phyloP scores from a whole-genome alignment of 202 grass and related monocot genomes.

The Sporobolus alterniflorus region DNA sequence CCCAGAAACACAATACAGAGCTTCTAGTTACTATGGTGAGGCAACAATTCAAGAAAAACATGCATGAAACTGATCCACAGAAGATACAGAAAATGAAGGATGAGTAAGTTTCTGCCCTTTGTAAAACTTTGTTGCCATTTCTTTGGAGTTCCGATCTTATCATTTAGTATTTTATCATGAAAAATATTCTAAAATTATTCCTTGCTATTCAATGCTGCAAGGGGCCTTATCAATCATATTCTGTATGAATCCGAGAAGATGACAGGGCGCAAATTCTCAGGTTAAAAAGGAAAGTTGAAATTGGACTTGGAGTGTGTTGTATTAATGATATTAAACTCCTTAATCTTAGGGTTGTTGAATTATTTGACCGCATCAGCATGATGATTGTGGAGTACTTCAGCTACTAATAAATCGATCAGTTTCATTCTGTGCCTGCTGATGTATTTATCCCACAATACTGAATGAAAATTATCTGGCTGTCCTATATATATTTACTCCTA shows the following conservation, averaged over 20 bases:
- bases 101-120: constrained; percentile 57
- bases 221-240: constrained; percentile 98
- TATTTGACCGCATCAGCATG: not conserved
- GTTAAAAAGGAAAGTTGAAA: constrained; percentile 51
- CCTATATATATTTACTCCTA: not conserved
- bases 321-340: constrained; percentile 30
- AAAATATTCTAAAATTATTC: constrained; percentile 36
- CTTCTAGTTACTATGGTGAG: constrained; percentile 92
- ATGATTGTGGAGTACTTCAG: not conserved
- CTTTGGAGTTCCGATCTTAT: constrained; percentile 21
- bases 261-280: constrained; percentile 73
- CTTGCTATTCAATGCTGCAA: constrained; percentile 74
- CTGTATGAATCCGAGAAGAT: constrained; percentile 89
- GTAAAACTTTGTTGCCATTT: not conserved
- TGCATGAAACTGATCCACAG: constrained; percentile 93
- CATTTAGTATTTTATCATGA: not conserved
- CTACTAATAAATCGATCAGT: constrained; percentile 35
- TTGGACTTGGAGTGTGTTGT: constrained; percentile 11
- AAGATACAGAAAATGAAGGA: constrained; percentile 99
- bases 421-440: constrained; percentile 20
- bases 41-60: constrained; percentile 93
- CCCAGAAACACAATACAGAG: constrained; percentile 87
- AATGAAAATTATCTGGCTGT: constrained; percentile 2
- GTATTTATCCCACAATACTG: constrained; percentile 1
- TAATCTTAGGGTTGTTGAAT: constrained; percentile 14